These are phyloP conservation scores for Vitis hybrid DNA, from an alignment of 177 flowering plant species.

Conservation along the genomic window DNA sequence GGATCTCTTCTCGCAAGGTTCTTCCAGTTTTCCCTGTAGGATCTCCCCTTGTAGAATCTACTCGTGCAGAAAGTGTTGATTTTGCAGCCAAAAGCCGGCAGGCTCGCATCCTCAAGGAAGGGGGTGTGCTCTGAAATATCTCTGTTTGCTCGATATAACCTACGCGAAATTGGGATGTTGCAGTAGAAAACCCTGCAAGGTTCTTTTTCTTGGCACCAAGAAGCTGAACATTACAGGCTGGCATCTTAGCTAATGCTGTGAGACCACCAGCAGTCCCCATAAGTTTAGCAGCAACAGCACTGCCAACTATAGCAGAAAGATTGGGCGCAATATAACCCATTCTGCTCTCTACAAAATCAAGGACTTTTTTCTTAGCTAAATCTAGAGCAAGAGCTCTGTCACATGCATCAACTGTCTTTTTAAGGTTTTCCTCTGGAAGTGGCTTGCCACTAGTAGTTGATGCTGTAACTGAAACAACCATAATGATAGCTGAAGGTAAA, in stretches of 20 bases:
- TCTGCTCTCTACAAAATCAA: conserved; percentile 92
- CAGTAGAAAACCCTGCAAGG: conserved; percentile 93
- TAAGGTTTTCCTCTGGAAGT: conserved; percentile 78
- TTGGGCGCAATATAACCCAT: conserved; percentile 98
- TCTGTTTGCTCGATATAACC: conserved; percentile 94
- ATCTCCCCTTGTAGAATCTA: conserved; percentile 86
- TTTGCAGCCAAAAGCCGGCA: conserved; percentile 86
- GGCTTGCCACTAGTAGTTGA: conserved; percentile 96
- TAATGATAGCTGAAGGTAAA: conserved; percentile 86
- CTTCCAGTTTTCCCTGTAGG: conserved; percentile 85
- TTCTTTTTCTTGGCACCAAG: conserved; percentile 92
- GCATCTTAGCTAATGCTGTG: conserved; percentile 86
- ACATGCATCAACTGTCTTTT: conserved; percentile 88
- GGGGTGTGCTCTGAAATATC: conserved; percentile 88
- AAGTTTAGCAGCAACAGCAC: conserved; percentile 97
- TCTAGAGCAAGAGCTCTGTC: conserved; percentile 95
- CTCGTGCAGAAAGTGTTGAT: conserved; percentile 92
- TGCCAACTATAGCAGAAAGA: conserved; percentile 93
- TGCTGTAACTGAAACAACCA: conserved; percentile 98
- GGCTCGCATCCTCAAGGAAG: conserved; percentile 83
- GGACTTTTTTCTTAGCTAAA: conserved; percentile 80
- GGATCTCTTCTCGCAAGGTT: conserved; percentile 67
- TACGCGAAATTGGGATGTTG: conserved; percentile 86
- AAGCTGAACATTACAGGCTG: conserved; percentile 97
- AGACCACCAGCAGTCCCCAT: conserved; percentile 99